These are phyloP conservation scores for sunflower (Helianthus annuus) DNA, from an alignment of 129 eudicot genomes.

Conservation along the genomic window HanXRQr2.0-SUNRISE NC_035448.2:40590225-40590724, in stretches of 20 bases:
- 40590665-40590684: slow-evolving; percentile 51
- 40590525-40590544: slow-evolving; percentile 73
- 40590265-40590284: too few species aligned
- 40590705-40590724: slow-evolving; percentile 54
- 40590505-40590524: slow-evolving; percentile 78
- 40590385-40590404: too few species aligned
- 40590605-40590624: slow-evolving; percentile 64
- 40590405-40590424: too few species aligned
- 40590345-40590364: too few species aligned
- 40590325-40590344: too few species aligned
- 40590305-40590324: too few species aligned
- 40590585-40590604: slow-evolving; percentile 38
- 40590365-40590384: too few species aligned
- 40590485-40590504: slow-evolving; percentile 96
- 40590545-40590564: slow-evolving; percentile 58
- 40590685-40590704: slow-evolving; percentile 59
- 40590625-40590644: slow-evolving; percentile 70
- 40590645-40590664: slow-evolving; percentile 51
- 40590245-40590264: too few species aligned
- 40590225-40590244: too few species aligned
- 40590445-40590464: too few species aligned
- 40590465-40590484: slow-evolving; percentile 52
- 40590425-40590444: too few species aligned
- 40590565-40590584: slow-evolving; percentile 72
- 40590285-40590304: too few species aligned